A percentile compares a stretch with the other conserved stretches of the same genome.
Evolutionary conservation across 108 stramenopile species (phyloP).

Genomic region (Chaetoceros tenuissimus): DNA sequence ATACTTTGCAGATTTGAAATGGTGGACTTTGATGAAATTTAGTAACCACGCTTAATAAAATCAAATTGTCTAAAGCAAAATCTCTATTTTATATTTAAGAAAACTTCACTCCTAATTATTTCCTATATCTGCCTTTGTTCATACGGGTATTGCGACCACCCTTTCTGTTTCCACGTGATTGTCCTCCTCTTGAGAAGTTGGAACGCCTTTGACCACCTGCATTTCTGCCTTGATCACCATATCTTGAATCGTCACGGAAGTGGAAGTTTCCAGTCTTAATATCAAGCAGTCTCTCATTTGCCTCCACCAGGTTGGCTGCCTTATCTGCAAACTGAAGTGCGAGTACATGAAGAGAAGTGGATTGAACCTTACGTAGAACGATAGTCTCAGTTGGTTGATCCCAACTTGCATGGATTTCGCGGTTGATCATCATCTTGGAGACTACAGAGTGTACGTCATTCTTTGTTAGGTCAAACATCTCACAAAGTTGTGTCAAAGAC

Average conservation of each 20-base stretch:
- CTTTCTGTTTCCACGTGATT: too few relatives aligned
- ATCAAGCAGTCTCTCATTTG: conserved; percentile 93
- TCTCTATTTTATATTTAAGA: too few relatives aligned
- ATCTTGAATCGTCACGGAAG: conserved; percentile 56
- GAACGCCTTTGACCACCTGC: conserved; percentile 6
- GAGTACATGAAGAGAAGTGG: conserved; percentile 82
- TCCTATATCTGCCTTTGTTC: too few relatives aligned
- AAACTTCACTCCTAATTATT: too few relatives aligned
- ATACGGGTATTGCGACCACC: too few relatives aligned
- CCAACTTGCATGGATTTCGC: conserved; percentile 94
- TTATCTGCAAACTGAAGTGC: conserved; percentile 93
- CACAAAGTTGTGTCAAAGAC: conserved; percentile 79
- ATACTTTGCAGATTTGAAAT: too few relatives aligned
- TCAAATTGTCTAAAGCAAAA: too few relatives aligned
- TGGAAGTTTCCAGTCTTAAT: conserved; percentile 74
- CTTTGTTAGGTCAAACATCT: conserved; percentile 93
- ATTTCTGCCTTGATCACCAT: conserved; percentile 34
- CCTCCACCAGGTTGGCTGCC: conserved; percentile 83
- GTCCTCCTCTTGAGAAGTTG: too few relatives aligned
- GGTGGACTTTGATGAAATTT: too few relatives aligned
- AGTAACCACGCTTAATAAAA: too few relatives aligned
- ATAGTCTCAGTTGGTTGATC: conserved; percentile 97
- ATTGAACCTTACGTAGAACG: conserved; percentile 83
- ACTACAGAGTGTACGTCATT: conserved; percentile 87
- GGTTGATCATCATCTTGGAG: conserved; percentile 97